Evolutionary conservation across 2,329 filamentous ascomycete species (phyloP), one percentile per base, ranked within the genome.

Genomic region (Fusarium foetens): DNA sequence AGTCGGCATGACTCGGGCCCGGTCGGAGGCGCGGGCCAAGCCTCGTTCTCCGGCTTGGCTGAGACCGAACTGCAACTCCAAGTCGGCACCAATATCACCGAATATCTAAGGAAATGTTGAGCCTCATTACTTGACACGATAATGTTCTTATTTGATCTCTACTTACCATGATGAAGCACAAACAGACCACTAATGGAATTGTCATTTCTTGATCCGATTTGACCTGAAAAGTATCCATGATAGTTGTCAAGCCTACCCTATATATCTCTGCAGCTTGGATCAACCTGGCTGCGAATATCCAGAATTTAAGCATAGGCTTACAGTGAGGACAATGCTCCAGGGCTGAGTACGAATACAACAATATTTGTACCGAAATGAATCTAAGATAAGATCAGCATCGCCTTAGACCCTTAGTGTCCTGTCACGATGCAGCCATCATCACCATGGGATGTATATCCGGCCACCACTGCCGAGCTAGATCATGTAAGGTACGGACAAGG

Each of bases 1-100:
- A 66, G 61, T 54, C 31, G 61, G 16, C 33, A 9, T 21, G 29
- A 38, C 38, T 64, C 43, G 21, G n/a, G 17, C 17, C 55, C 63
- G 36, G 48, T 36, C 35, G 57, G 27, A 55, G 16, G 6, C n/a
- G 21, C n/a, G n/a, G 42, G 33, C n/a, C 16, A 66, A 65, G 49
- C 12, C 2, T 33, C 10, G 10, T 33, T 19, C 38, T 48, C 60
- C 49, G 60, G 27, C 35, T 49, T 49, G 36, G 63, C 49, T 33
- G 17, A 65, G 23, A 13, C 58, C 10, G 8, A 35, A 21, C 17
- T 17, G 27, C 13, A 27, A 65, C 48, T 29, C 35, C 33, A 31
- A 52, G 2, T 45, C 29, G 33, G 33, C 23, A 21, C 6, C 12
- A 27, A 52, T 36, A 27, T 27, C 23, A 36, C 6, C 7, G 23